Base-by-base conservation (phyloP, 345 rosid species). In the Gossypium australe region DNA sequence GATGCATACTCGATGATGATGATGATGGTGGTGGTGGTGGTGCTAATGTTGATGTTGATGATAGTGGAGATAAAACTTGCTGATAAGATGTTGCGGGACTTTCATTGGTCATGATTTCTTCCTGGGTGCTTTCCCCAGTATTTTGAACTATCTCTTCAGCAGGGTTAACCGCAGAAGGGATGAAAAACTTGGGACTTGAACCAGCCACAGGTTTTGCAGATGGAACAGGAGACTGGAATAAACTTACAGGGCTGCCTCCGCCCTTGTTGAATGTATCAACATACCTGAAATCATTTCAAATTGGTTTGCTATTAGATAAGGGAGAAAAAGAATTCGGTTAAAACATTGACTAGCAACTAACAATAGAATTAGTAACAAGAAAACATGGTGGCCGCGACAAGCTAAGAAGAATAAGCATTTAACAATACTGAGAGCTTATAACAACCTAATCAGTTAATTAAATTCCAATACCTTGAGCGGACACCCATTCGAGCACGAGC, bases 201-300 rank as follows among this genome's bases (percentile, higher is more conserved):
- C 76, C 63, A 51, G 56, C 72, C 22, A 77, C 80, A 45, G 85
- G 80, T 80, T 81, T 86, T 63, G 75, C 77, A 60, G 77, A 25
- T 29, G 78, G 78, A 64, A 77, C 20, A 58, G 84, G 85, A 38
- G 89, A 81, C 56, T 83, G 86, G 80, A 84, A 84, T 55, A 80
- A 78, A 52, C 75, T 84, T 60, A 79, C 78, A 1, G 85, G 78
- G 67, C 27, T 76, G 17, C 77, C 79, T 53, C 82, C 82, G 72
- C 87, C 78, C 72, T 84, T 79, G 78, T 86, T 84, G 81, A 86
- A 86, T 47, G 89, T 83, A 64, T 86, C 89, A 14, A 86, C 89
- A 29, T 86, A 86, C 79, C 89, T 86, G 85, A 65, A 71, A 67
- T 10, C 11, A n/a, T 70, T 58, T 67, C 56, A 45, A 49, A 27